A percentile compares a stretch with the other conserved stretches of the same genome.
Conservation (phyloP, 1,284 basidiomycete genomes). For the Entoloma clypeatum region DNA sequence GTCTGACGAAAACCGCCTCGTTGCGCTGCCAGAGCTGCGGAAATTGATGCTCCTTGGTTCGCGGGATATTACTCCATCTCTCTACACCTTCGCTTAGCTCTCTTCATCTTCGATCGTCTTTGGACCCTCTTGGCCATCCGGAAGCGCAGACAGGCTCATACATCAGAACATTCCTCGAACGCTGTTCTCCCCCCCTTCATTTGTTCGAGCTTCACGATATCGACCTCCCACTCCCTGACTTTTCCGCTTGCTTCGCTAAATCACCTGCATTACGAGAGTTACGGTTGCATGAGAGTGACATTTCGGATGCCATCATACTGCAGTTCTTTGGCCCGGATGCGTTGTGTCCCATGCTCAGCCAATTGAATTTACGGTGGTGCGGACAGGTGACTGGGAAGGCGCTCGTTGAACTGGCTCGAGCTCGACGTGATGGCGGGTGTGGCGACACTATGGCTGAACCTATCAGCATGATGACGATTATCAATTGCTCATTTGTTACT, state of each 20-base stretch:
- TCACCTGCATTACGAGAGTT: slow-evolving; percentile 45
- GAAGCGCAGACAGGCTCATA: slow-evolving; percentile 37
- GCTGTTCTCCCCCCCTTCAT: slow-evolving; percentile 40
- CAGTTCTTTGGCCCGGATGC: slow-evolving; percentile 38
- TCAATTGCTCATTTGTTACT: slow-evolving; percentile 56
- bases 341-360: slow-evolving; percentile 45
- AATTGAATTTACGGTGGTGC: slow-evolving; percentile 61
- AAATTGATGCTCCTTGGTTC: slow-evolving; percentile 40
- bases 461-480: slow-evolving; percentile 48
- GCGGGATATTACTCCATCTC: slow-evolving; percentile 42
- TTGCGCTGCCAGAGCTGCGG: slow-evolving; percentile 37
- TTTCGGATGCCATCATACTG: slow-evolving; percentile 46
- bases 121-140: slow-evolving; percentile 37
- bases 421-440: slow-evolving; percentile 26
- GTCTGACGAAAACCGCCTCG: slow-evolving; percentile 24
- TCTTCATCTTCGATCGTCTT: slow-evolving; percentile 44
- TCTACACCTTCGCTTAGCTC: slow-evolving; percentile 38
- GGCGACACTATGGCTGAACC: slow-evolving; percentile 12
- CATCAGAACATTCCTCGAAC: slow-evolving; percentile 39
- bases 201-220: slow-evolving; percentile 56
- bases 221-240: slow-evolving; percentile 42
- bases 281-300: slow-evolving; percentile 57
- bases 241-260: slow-evolving; percentile 37
- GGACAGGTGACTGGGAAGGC: slow-evolving; percentile 49
- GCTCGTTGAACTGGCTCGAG: slow-evolving; percentile 46